Evolutionary conservation across 768 basidiomycete genomes (phyloP), one percentile per base, ranked within the genome.

Genomic region (Serendipita sp.): DNA sequence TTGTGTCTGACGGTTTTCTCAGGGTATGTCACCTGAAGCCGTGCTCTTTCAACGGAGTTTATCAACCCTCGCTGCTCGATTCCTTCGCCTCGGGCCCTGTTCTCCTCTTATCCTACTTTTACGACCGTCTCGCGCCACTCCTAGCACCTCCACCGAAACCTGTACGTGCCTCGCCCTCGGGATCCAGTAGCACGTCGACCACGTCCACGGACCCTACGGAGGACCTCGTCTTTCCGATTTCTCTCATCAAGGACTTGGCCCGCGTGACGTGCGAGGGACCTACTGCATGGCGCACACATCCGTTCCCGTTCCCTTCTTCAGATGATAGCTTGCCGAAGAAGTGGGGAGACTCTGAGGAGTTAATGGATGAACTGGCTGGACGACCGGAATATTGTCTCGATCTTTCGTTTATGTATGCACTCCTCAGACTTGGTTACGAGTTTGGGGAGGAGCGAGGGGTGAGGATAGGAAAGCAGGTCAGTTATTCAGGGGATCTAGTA

Each of bases 331-430:
- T 36, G 28, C 44, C 52, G 36, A 69, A 74, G 32, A 75, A 75
- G 45, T 83, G 80, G 81, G 74, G 75, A n/a, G 65, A 70, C 15
- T 73, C 79, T 71, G 71, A 74, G 3, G 73, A 71, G 0, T 81
- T 81, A 41, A 78, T 86, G 73, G 78, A 74, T 0, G 95, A 96
- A 71, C 77, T 98, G 3, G 78, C 81, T 56, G 89, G 78, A 56
- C 79, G 94, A 8, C 93, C 95, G 0, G 95, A 97, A 77, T 94
- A 88, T 79, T 99, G 96, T 73, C 80, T 97, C 45, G 95, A 99
- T 73, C 74, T 98, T 71, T 97, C 91, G 47, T 99, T 95, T 74
- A 91, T 92, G 93, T 85, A 96, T 71, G 85, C 83, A 56, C 73
- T 99, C 67, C 74, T 98, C 65, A 79, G 87, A 66, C 78, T 91